These are phyloP conservation scores for Alisma plantagoaquatica DNA, from an alignment of 106 monocot genomes.

Conservation along the genomic window DNA sequence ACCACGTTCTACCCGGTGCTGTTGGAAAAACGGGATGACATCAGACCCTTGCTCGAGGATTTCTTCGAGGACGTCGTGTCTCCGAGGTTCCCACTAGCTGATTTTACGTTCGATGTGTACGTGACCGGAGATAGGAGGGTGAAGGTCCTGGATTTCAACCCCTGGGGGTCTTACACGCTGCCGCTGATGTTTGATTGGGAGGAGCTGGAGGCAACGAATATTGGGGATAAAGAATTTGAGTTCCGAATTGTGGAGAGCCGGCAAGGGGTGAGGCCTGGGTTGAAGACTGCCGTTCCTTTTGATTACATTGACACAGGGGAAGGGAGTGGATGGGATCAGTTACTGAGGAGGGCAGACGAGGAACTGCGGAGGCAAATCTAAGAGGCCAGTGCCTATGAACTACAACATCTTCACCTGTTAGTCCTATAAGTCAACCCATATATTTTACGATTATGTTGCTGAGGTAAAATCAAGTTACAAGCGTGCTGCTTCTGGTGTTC, in stretches of 20 bases:
- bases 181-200: conserved; percentile 78
- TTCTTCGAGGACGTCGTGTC: conserved; percentile 55
- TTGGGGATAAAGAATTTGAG: conserved; percentile 8
- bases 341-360: conserved; percentile 48
- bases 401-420: no score
- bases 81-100: conserved; percentile 30
- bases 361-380: conserved; percentile 28
- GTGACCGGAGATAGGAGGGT: conserved; percentile 36
- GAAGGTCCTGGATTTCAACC: conserved; percentile 87
- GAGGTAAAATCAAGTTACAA: no score
- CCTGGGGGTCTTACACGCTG: conserved; percentile 74
- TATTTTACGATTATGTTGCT: no score
- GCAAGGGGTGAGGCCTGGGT: conserved; percentile 60
- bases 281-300: conserved; percentile 77
- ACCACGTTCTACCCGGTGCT: conserved; percentile 75
- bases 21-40: conserved; percentile 26
- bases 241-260: conserved; percentile 43
- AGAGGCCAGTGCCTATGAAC: conserved; percentile 5
- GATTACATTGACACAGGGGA: conserved; percentile 65
- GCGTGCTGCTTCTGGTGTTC: no score
- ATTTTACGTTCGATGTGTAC: conserved; percentile 79
- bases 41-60: conserved; percentile 22
- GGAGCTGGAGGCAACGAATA: conserved; percentile 42
- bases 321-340: conserved; percentile 86
- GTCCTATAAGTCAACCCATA: no score